Conservation (phyloP, 768 basidiomycete genomes). For the Tylopilus intermedius region DNA sequence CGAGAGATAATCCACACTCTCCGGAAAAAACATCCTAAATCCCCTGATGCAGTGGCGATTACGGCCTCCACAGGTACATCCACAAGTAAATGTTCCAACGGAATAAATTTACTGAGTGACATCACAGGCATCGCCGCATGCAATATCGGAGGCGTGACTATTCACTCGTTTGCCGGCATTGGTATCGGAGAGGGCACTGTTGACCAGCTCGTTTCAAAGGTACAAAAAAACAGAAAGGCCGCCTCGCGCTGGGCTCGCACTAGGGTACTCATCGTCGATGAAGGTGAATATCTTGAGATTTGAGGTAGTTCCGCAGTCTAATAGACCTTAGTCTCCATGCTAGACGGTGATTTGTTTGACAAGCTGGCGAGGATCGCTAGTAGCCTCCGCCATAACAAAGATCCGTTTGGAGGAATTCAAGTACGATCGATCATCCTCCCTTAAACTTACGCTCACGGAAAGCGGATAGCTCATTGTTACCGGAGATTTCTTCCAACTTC, state of each 20-base stretch:
- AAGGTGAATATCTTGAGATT: conserved; percentile 43
- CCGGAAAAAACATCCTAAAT: conserved; percentile 46
- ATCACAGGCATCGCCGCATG: conserved; percentile 84
- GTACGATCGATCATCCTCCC: conserved; percentile 31
- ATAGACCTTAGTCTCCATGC: conserved; percentile 79
- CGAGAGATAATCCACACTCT: conserved; percentile 84
- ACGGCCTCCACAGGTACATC: conserved; percentile 85
- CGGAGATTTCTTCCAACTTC: conserved; percentile 98
- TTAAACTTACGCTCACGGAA: background rate
- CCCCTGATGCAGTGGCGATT: conserved; percentile 76
- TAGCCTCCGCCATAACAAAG: conserved; percentile 51
- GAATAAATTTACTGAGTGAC: background rate
- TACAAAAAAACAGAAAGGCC: conserved; percentile 84
- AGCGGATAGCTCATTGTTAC: conserved; percentile 72
- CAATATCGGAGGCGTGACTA: conserved; percentile 92
- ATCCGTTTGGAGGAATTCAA: conserved; percentile 94
- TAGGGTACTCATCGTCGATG: conserved; percentile 78
- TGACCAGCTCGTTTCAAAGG: conserved; percentile 56
- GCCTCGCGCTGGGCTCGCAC: conserved; percentile 75
- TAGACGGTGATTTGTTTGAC: conserved; percentile 90
- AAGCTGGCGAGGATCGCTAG: conserved; percentile 75
- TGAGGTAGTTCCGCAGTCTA: background rate
- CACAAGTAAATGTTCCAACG: background rate
- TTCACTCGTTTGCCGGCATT: conserved; percentile 95
- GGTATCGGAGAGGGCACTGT: conserved; percentile 72